Percentiles rank a stretch among this genome's conserved stretches.
Conservation (phyloP, 257 asterid genomes). For the Datura wrightii region DNA sequence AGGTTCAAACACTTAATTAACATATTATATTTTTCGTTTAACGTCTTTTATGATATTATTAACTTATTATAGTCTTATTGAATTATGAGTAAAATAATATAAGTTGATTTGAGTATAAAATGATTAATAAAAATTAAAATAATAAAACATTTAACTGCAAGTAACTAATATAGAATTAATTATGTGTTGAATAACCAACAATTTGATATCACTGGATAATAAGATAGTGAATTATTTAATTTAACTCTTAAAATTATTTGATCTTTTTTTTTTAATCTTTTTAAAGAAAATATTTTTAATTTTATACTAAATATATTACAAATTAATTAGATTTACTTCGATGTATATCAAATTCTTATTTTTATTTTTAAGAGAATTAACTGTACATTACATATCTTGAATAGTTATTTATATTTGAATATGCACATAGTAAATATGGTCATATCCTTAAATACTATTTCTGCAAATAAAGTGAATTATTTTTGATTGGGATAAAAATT, state of each 20-base stretch:
- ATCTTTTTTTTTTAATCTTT: neutral
- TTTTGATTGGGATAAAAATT: neutral
- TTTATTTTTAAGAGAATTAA: neutral
- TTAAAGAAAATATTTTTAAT: neutral
- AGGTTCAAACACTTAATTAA: neutral
- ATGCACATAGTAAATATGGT: neutral
- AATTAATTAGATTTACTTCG: neutral
- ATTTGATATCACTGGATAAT: neutral
- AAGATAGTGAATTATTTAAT: neutral
- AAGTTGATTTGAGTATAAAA: neutral
- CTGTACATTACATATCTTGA: neutral
- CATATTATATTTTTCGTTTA: neutral
- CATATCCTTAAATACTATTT: neutral
- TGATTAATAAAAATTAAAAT: neutral
- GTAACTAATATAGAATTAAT: neutral
- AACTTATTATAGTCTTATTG: neutral
- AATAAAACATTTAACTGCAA: neutral
- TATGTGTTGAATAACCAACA: neutral
- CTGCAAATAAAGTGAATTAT: neutral
- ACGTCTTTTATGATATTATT: neutral
- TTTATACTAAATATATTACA: neutral
- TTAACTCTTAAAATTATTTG: neutral
- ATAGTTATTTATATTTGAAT: neutral
- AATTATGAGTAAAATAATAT: neutral
- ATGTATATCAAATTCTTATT: neutral